Conservation (phyloP, 192 early-diverging fungal species). For the Backusella westeae region DNA sequence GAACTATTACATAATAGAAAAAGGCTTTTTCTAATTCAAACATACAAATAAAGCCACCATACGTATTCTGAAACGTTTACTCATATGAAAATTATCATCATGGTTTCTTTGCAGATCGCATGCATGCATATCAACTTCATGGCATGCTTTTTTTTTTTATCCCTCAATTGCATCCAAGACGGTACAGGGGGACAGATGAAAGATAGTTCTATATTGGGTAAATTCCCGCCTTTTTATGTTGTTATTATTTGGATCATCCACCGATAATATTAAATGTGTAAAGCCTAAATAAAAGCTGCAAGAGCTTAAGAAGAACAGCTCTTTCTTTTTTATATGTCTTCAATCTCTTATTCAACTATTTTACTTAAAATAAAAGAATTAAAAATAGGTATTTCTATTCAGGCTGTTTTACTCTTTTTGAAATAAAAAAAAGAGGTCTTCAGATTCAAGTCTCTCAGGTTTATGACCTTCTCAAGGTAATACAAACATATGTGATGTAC, state of each 20-base stretch:
- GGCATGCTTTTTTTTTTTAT: background rate
- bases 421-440: background rate
- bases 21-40: background rate
- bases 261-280: background rate
- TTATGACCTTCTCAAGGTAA: background rate
- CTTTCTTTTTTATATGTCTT: background rate
- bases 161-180: background rate
- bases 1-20: background rate
- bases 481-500: background rate
- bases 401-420: background rate
- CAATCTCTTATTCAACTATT: background rate
- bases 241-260: background rate
- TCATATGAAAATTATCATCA: constrained; percentile 1
- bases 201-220: background rate
- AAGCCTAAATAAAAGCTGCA: background rate
- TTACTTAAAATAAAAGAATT: background rate
- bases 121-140: constrained; percentile 2
- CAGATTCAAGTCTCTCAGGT: background rate
- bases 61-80: constrained; percentile 6
- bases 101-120: background rate
- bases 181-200: background rate
- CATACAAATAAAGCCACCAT: background rate
- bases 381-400: background rate
- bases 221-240: background rate
- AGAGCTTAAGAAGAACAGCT: background rate